Conservation (phyloP, 2,329 filamentous ascomycete genomes). For the Venturiaceae sp. region DNA sequence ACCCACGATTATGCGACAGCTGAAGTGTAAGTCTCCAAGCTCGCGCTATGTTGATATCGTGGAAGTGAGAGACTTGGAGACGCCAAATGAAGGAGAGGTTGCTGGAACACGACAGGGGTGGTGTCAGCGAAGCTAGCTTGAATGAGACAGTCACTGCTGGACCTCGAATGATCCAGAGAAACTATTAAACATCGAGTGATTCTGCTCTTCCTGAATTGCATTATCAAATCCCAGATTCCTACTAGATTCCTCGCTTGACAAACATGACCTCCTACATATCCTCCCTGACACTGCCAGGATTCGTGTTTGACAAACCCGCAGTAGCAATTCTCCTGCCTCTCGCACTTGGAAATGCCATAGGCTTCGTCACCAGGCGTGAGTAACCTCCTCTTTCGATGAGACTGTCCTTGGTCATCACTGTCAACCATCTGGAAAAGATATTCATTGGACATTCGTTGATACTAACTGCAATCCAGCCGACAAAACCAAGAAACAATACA, state of each 20-base stretch:
- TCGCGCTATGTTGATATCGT: background rate
- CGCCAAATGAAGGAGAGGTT: too few relatives aligned
- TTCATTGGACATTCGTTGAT: too few relatives aligned
- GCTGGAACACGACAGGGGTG: too few relatives aligned
- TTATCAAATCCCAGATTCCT: background rate
- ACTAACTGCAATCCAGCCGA: constrained; percentile 30
- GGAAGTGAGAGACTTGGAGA: background rate
- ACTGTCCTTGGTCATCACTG: background rate
- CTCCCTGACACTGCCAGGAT: constrained; percentile 62
- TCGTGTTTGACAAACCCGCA: constrained; percentile 62
- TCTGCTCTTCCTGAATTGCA: background rate
- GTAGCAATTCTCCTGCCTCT: constrained; percentile 69
- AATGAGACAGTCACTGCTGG: background rate
- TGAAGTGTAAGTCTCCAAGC: background rate
- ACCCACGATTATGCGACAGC: background rate
- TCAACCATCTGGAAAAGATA: background rate
- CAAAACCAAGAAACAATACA: constrained; percentile 53
- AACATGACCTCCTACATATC: constrained; percentile 71
- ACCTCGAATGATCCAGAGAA: background rate
- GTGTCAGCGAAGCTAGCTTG: too few relatives aligned
- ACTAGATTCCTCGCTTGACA: background rate
- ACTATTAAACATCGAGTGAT: background rate
- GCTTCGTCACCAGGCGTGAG: constrained; percentile 58
- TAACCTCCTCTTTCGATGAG: constrained; percentile 7
- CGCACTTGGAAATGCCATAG: constrained; percentile 61